These are phyloP conservation scores for Phytophthora sp. DNA, from an alignment of 352 stramenopile genomes.

Conservation along the genomic window DNA sequence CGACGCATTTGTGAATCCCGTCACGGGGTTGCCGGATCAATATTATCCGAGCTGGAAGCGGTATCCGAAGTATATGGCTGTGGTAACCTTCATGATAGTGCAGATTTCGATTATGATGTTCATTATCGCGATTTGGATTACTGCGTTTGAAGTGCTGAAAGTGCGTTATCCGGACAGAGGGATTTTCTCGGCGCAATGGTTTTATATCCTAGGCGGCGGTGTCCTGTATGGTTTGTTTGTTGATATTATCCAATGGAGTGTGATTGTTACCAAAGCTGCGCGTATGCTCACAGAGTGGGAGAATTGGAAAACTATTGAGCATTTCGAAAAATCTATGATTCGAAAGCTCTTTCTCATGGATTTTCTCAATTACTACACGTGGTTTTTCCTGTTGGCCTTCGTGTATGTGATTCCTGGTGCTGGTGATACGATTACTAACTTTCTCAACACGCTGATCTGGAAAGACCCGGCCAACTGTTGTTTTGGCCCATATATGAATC, in stretches of 20 bases:
- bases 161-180: slow-evolving; percentile 69
- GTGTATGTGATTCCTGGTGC: slow-evolving; percentile 83
- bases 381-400: slow-evolving; percentile 88
- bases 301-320: slow-evolving; percentile 86
- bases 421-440: slow-evolving; percentile 84
- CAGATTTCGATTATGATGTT: slow-evolving; percentile 90
- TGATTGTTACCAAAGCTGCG: slow-evolving; percentile 77
- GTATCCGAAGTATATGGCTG: slow-evolving; percentile 73
- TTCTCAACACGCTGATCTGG: slow-evolving; percentile 78
- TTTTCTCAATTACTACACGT: slow-evolving; percentile 91
- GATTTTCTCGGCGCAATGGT: slow-evolving; percentile 82
- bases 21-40: slow-evolving; percentile 66
- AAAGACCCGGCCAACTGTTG: slow-evolving; percentile 83
- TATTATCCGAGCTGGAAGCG: slow-evolving; percentile 81
- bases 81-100: slow-evolving; percentile 72
- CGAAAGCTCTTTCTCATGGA: slow-evolving; percentile 87
- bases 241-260: slow-evolving; percentile 83
- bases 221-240: slow-evolving; percentile 85
- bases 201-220: slow-evolving; percentile 77
- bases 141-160: slow-evolving; percentile 77
- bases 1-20: slow-evolving; percentile 59
- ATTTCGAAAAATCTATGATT: slow-evolving; percentile 82
- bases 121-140: slow-evolving; percentile 86
- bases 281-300: slow-evolving; percentile 83
- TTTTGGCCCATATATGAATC: slow-evolving; percentile 79